Evolutionary conservation across 768 basidiomycete species (phyloP).

Genomic region (Kondoa malvinella): DNA sequence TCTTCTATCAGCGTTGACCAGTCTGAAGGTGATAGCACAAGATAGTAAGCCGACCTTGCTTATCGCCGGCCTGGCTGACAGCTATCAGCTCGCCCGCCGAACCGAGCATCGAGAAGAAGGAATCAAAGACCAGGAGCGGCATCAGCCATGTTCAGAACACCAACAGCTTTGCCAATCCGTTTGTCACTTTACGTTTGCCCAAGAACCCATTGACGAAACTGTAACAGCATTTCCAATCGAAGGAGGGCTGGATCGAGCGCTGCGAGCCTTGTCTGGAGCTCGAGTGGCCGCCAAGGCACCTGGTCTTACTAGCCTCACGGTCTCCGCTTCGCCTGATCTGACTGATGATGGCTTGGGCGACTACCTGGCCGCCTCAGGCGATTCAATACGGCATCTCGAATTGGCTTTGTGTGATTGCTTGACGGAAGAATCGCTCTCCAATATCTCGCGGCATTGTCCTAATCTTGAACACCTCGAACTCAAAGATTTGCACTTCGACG

Average conservation of each 20-base stretch:
- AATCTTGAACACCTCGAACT: neutral
- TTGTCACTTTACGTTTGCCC: neutral
- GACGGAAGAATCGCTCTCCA: neutral
- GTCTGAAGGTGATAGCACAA: neutral
- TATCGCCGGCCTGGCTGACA: neutral
- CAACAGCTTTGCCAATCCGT: neutral
- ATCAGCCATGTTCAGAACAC: neutral
- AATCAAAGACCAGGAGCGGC: neutral
- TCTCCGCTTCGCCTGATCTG: constrained; percentile 15
- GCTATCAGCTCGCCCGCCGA: neutral
- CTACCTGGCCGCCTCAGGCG: constrained; percentile 1
- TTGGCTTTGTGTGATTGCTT: neutral
- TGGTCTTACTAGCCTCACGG: constrained; percentile 8
- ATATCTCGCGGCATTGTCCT: neutral
- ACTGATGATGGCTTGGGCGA: constrained; percentile 11
- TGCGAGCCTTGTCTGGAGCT: constrained; percentile 3
- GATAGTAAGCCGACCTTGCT: neutral
- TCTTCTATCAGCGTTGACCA: neutral
- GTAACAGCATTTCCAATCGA: neutral
- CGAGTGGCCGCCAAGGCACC: neutral
- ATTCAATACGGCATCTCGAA: neutral
- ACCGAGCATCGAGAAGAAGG: neutral
- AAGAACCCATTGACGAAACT: neutral
- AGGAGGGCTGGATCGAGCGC: constrained; percentile 1
- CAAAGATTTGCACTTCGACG: neutral